Base-by-base conservation (phyloP, 208 protist species). In the Leishmania tarentolae region DNA sequence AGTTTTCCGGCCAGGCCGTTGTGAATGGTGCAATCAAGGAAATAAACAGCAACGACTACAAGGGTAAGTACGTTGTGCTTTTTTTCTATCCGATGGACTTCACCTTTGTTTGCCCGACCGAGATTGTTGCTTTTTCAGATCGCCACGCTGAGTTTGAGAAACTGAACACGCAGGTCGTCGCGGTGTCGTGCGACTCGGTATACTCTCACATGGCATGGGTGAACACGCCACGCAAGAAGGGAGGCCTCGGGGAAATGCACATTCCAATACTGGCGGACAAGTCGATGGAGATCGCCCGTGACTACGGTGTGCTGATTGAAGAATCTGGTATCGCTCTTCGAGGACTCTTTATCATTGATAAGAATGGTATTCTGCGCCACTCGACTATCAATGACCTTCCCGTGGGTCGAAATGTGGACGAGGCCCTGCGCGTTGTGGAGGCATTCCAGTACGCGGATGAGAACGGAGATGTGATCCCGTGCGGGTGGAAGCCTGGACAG, bases 51-150 rank as follows among this genome's bases (percentile, higher is more conserved):
- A 89, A 86, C 44, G 95, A 99, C 82, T 99, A 96, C 94, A 92
- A 90, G 75, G 97, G 97, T 65, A 98, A 98, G 86, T 99, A 98
- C 74, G 61, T 99, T 28, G 95, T 99, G 70, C 89, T 99, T 8
- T 92, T 99, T 77, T 99, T 99, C 88, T 99, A 99, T 82, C 98
- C 98, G 37, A 92, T 99, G 82, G 98, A 99, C 83, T 99, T 99
- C 88, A 99, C 98, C 0, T 99, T 99, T 89, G 98, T 99, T 4
- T 99, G 98, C 90, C 98, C 98, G 52, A 99, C 98, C 31, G 98
- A 99, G 91, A 98, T 99, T 76, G 97, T 96, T 53, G 95, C 98
- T 59, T 99, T 99, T 89, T 96, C 86, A 6, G 97, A 99, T 65
- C 86, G 92, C 74, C 83, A 87, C 78, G 83, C 86, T 2, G 95